phyloP scores from a whole-genome alignment of 345 rosid species.

The Geranium brycei region DNA sequence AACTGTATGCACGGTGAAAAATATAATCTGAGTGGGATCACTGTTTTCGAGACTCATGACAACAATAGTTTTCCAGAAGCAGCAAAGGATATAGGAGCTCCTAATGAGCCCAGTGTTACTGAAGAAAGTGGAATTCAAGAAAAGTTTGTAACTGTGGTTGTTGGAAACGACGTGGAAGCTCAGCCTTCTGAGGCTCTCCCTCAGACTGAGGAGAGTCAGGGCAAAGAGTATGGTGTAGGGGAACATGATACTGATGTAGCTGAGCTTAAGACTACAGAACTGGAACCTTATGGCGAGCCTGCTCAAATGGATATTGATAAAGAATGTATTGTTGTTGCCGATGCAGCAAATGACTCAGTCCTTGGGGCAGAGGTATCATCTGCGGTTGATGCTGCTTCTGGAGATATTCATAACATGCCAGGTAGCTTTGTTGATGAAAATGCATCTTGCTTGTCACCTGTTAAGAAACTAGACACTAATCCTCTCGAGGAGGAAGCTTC shows the following conservation, averaged over 20 bases:
- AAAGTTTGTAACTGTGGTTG: constrained; percentile 12
- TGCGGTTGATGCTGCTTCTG: constrained; percentile 8
- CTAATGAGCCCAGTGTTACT: constrained; percentile 18
- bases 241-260: constrained; percentile 8
- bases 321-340: constrained; percentile 26
- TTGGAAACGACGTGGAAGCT: constrained; percentile 18
- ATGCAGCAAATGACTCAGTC: constrained; percentile 24
- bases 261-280: constrained; percentile 15
- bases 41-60: constrained; percentile 32
- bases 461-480: background rate
- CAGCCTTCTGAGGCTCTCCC: constrained; percentile 17
- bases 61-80: constrained; percentile 26
- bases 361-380: constrained; percentile 14
- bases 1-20: constrained; percentile 38
- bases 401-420: constrained; percentile 14
- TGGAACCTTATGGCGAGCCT: constrained; percentile 26
- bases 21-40: constrained; percentile 51
- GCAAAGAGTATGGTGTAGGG: constrained; percentile 4
- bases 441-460: background rate
- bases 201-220: constrained; percentile 17
- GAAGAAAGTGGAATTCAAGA: constrained; percentile 30
- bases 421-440: constrained; percentile 6
- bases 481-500: constrained; percentile 1
- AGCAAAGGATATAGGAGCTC: constrained; percentile 27
- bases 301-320: constrained; percentile 34